These are phyloP conservation scores for Phyllosticta citriasiana DNA, from an alignment of 2,329 filamentous ascomycete genomes.

Conservation along the genomic window DNA sequence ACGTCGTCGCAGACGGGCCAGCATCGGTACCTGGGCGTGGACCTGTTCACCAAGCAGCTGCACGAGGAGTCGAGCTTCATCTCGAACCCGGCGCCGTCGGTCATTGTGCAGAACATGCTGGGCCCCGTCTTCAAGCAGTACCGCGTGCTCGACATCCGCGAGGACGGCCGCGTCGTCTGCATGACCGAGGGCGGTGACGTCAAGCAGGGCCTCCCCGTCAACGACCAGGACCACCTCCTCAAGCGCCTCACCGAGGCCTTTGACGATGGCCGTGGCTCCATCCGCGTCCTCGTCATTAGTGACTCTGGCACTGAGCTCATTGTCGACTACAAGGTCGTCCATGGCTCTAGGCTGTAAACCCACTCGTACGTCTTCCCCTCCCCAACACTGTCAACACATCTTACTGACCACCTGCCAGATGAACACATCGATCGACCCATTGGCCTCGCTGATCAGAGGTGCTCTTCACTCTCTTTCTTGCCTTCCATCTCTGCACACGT, in stretches of 20 bases:
- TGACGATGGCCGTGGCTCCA: conserved; percentile 81
- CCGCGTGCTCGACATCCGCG: conserved; percentile 94
- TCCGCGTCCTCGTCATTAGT: conserved; percentile 91
- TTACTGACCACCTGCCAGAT: neutral
- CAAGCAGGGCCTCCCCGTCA: conserved; percentile 88
- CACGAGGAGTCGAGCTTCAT: conserved; percentile 98
- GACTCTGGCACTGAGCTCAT: conserved; percentile 89
- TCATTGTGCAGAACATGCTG: conserved; percentile 98
- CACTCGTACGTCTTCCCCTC: conserved; percentile 12
- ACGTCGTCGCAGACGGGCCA: conserved; percentile 96
- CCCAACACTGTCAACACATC: neutral
- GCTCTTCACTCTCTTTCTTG: too few species aligned
- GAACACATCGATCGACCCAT: neutral
- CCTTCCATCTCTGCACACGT: too few species aligned
- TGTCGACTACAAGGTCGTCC: conserved; percentile 98
- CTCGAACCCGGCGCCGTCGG: conserved; percentile 91
- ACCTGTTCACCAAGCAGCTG: conserved; percentile 99
- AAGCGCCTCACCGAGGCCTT: conserved; percentile 72
- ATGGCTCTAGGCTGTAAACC: conserved; percentile 56
- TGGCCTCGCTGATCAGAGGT: neutral
- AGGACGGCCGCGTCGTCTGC: conserved; percentile 71
- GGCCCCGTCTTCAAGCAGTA: conserved; percentile 99
- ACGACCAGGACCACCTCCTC: conserved; percentile 90
- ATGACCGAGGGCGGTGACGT: conserved; percentile 99
- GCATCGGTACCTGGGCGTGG: conserved; percentile 99